Conservation (phyloP, 2,329 filamentous ascomycete genomes). For the Diaporthe sp. region DNA sequence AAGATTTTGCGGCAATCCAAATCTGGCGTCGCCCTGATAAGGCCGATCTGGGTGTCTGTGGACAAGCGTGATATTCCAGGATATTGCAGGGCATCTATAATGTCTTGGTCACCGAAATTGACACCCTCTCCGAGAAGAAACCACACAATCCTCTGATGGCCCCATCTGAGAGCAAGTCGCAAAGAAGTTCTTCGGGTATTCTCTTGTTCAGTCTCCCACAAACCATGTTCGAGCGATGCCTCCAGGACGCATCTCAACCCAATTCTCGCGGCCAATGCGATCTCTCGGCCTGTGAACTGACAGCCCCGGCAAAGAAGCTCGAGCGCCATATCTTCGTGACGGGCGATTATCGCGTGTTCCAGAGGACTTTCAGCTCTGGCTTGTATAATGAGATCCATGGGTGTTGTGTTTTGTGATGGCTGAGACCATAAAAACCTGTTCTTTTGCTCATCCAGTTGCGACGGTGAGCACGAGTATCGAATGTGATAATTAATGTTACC, state of each 20-base stretch:
- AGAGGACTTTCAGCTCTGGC: background rate
- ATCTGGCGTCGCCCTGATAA: background rate
- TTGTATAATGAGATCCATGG: background rate
- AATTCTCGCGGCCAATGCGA: background rate
- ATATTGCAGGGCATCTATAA: background rate
- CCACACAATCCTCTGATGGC: background rate
- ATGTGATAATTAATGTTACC: background rate
- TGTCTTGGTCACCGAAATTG: background rate
- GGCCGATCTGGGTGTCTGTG: background rate
- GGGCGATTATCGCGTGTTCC: background rate
- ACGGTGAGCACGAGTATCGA: too few relatives aligned
- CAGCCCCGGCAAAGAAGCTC: background rate
- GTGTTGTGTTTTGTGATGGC: background rate
- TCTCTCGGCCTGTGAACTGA: background rate
- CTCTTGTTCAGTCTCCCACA: fast-evolving
- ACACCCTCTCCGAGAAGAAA: background rate
- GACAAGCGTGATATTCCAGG: fast-evolving
- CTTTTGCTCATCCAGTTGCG: too few relatives aligned
- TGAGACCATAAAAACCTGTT: background rate
- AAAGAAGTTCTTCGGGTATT: background rate
- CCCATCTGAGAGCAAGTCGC: background rate
- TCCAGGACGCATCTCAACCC: background rate
- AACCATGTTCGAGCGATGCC: background rate
- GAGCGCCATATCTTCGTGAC: background rate
- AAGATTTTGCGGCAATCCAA: background rate